phyloP scores from a whole-genome alignment of 1,284 basidiomycete genomes.

The Cryptococcus sp. region DNA sequence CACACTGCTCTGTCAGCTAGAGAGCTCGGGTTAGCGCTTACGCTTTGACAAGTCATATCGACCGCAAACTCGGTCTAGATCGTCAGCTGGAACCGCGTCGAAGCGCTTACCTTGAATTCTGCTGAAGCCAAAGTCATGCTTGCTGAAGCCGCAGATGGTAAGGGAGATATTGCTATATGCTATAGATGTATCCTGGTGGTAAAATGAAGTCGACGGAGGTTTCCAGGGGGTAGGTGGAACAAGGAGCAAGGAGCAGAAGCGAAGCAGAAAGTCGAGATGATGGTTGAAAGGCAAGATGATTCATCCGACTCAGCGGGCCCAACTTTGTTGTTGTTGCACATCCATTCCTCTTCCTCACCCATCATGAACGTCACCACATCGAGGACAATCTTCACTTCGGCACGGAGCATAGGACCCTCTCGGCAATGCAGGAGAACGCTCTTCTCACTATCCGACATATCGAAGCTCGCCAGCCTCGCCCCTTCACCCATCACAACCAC shows the following conservation, averaged over 20 bases:
- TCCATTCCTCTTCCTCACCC: too few relatives aligned
- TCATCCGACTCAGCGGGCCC: neutral
- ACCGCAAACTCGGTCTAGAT: slow-evolving; percentile 48
- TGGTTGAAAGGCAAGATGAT: neutral
- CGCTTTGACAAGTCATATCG: slow-evolving; percentile 47
- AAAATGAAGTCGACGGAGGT: too few relatives aligned
- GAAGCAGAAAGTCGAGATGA: too few relatives aligned
- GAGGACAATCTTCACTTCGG: neutral
- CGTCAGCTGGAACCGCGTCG: slow-evolving; percentile 2
- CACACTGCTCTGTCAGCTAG: slow-evolving; percentile 34
- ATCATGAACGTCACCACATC: too few relatives aligned
- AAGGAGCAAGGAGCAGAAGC: too few relatives aligned
- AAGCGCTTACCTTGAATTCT: slow-evolving; percentile 5
- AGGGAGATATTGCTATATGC: too few relatives aligned
- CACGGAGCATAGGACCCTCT: neutral
- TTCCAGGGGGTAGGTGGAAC: too few relatives aligned
- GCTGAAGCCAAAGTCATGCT: slow-evolving; percentile 8
- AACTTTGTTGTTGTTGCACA: too few relatives aligned
- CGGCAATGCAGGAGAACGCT: slow-evolving; percentile 19
- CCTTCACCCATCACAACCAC: slow-evolving; percentile 8
- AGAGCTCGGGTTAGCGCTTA: slow-evolving; percentile 12
- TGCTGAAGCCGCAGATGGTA: too few relatives aligned
- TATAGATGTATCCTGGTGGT: too few relatives aligned
- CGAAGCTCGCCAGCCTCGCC: slow-evolving; percentile 31
- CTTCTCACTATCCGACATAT: slow-evolving; percentile 45